phyloP scores from a whole-genome alignment of 2,329 filamentous ascomycete genomes.

The Colletotrichum navitas region DNA sequence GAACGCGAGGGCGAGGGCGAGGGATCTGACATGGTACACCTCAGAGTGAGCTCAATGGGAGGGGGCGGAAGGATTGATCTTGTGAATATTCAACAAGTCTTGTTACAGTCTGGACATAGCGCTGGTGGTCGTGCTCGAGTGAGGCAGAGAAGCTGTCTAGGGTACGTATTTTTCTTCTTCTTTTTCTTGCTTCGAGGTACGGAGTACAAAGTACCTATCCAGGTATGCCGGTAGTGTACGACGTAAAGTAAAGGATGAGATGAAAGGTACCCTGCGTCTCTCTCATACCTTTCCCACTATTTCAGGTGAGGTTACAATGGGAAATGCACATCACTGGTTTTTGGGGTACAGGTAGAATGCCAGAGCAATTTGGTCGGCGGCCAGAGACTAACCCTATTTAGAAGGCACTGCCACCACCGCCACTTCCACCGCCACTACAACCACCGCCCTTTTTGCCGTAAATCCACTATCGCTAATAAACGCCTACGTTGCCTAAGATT shows the following conservation, averaged over 20 bases:
- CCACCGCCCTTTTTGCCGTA: too few relatives aligned
- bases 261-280: conserved; percentile 11
- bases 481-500: too few relatives aligned
- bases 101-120: conserved; percentile 28
- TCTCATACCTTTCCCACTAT: conserved; percentile 20
- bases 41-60: conserved; percentile 15
- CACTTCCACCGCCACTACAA: too few relatives aligned
- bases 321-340: conserved; percentile 10
- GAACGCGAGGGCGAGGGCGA: background rate
- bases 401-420: too few relatives aligned
- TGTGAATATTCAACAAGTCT: conserved; percentile 2
- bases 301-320: conserved; percentile 14
- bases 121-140: conserved; percentile 16
- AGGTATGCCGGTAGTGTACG: background rate
- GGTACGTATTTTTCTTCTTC: conserved; percentile 11
- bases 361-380: too few relatives aligned
- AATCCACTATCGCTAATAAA: too few relatives aligned
- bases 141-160: background rate
- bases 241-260: background rate
- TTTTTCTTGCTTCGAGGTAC: background rate
- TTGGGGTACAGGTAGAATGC: too few relatives aligned
- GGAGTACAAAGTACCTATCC: background rate
- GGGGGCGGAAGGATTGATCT: conserved; percentile 14
- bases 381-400: too few relatives aligned
- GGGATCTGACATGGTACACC: background rate